Percentiles rank a stretch among this genome's conserved stretches.
Evolutionary conservation across 306 rosid species (phyloP).

Genomic region (Adenanthera pavonina): DNA sequence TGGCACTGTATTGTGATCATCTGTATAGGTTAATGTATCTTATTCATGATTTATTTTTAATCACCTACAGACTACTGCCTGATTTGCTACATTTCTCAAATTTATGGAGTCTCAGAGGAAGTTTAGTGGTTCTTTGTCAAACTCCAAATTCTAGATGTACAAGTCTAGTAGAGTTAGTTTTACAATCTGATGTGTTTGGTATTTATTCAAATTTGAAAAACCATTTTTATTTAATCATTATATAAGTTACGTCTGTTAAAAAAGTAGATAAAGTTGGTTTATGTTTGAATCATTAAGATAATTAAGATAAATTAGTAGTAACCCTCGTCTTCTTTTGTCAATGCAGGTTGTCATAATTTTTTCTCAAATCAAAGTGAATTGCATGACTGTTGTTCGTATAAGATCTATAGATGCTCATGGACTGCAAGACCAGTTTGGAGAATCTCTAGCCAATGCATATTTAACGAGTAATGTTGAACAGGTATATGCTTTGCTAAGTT

Average conservation of each 20-base stretch:
- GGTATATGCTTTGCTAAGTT: conserved; percentile 46
- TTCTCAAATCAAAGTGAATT: conserved; percentile 90
- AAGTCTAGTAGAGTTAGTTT: not conserved
- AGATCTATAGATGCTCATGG: conserved; percentile 65
- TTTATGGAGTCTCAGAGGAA: conserved; percentile 9
- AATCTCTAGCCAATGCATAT: conserved; percentile 41
- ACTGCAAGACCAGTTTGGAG: conserved; percentile 46
- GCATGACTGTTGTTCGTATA: conserved; percentile 78
- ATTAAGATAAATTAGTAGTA: conserved; percentile 37
- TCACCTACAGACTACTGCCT: not conserved
- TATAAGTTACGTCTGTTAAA: not conserved
- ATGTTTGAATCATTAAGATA: conserved; percentile 37
- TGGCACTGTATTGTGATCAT: not conserved
- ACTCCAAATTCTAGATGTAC: not conserved
- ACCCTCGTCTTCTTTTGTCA: conserved; percentile 39
- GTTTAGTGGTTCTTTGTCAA: not conserved
- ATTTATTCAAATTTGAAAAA: not conserved
- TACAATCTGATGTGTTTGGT: not conserved
- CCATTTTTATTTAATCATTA: not conserved
- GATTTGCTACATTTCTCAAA: not conserved
- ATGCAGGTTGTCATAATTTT: conserved; percentile 73
- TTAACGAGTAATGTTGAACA: conserved; percentile 80
- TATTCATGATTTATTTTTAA: not conserved
- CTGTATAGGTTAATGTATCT: not conserved
- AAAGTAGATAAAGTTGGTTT: not conserved